These are phyloP conservation scores for Tricholoma bakamatsutake DNA, from an alignment of 768 basidiomycete species.

Conservation along the genomic window DNA sequence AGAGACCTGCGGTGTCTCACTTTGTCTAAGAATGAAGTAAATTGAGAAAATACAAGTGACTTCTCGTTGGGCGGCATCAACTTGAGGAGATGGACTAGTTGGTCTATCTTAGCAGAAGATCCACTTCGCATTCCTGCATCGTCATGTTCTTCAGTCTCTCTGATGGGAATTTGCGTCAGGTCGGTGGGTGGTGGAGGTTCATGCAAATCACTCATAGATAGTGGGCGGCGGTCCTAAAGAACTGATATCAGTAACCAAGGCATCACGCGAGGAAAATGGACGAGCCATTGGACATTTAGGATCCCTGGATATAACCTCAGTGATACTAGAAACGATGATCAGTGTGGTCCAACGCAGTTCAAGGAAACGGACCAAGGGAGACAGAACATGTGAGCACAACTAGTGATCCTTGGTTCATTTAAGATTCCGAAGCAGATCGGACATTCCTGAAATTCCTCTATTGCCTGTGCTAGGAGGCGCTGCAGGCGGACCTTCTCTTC, in stretches of 20 bases:
- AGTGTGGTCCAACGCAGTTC: not conserved
- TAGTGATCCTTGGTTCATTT: conserved; percentile 65
- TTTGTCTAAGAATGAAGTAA: conserved; percentile 81
- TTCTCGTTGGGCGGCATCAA: conserved; percentile 69
- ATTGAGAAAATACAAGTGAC: conserved; percentile 86
- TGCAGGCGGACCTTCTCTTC: conserved; percentile 55
- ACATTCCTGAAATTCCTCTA: conserved; percentile 82
- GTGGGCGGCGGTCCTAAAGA: conserved; percentile 61
- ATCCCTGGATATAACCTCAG: conserved; percentile 62
- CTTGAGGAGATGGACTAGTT: conserved; percentile 66
- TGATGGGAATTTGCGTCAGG: conserved; percentile 53
- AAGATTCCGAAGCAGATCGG: conserved; percentile 64
- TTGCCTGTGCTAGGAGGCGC: conserved; percentile 49
- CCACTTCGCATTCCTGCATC: conserved; percentile 37
- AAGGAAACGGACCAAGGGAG: conserved; percentile 47
- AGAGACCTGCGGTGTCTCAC: conserved; percentile 26
- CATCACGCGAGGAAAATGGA: not conserved
- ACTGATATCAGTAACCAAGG: not conserved
- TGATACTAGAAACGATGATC: conserved; percentile 40
- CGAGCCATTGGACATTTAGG: conserved; percentile 79
- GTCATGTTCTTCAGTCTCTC: conserved; percentile 34
- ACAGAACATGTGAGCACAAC: conserved; percentile 71
- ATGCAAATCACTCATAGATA: conserved; percentile 50
- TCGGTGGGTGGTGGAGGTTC: conserved; percentile 62
- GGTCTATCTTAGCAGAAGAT: conserved; percentile 83